These are phyloP conservation scores for Funneliformis geosporum DNA, from an alignment of 192 early-diverging fungal species.

Conservation along the genomic window DNA sequence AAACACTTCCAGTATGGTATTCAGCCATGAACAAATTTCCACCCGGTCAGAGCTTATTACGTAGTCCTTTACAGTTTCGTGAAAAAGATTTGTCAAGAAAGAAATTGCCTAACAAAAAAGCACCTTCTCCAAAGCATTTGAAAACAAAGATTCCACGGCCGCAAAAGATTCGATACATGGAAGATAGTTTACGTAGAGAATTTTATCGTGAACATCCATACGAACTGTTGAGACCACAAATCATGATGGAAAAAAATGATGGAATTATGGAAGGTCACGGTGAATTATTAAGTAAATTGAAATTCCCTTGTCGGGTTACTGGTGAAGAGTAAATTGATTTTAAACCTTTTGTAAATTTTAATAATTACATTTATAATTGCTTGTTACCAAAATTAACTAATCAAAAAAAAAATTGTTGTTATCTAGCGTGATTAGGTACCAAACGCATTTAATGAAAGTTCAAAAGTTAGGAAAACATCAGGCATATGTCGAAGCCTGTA, in stretches of 20 bases:
- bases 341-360: not conserved
- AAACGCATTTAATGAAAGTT: slow-evolving; percentile 73
- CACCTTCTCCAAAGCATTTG: slow-evolving; percentile 50
- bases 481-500: slow-evolving; percentile 77
- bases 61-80: slow-evolving; percentile 31
- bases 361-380: not conserved
- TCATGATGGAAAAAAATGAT: slow-evolving; percentile 67
- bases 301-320: slow-evolving; percentile 57
- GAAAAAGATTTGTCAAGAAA: not conserved
- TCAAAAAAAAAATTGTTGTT: too few relatives aligned
- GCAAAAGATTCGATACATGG: slow-evolving; percentile 80
- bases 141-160: slow-evolving; percentile 63
- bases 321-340: slow-evolving; percentile 79
- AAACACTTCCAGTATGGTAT: slow-evolving; percentile 56
- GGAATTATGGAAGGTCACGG: slow-evolving; percentile 55
- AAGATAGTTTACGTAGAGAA: slow-evolving; percentile 79
- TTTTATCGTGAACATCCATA: slow-evolving; percentile 96
- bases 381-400: slow-evolving; percentile 6
- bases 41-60: slow-evolving; percentile 59
- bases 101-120: too few relatives aligned
- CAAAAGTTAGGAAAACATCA: slow-evolving; percentile 65
- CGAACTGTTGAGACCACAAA: slow-evolving; percentile 74
- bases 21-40: slow-evolving; percentile 48
- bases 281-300: slow-evolving; percentile 51
- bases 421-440: slow-evolving; percentile 87